Percentiles rank a stretch among this genome's conserved stretches.
Conservation (phyloP, 2,329 filamentous ascomycete genomes). For the Xylaria sp. region DNA sequence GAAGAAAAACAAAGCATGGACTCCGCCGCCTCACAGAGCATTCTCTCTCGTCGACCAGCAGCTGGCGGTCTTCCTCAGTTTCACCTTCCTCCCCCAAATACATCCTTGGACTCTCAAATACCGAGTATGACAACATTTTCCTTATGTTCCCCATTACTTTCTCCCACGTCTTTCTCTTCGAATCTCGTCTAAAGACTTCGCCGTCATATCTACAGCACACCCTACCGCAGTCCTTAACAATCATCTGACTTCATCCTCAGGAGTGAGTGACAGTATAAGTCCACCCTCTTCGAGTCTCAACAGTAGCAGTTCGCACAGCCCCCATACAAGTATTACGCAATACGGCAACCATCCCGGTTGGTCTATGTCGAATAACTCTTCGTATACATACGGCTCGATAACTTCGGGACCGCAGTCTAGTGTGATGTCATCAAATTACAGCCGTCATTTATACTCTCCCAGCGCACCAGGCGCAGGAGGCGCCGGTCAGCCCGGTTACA, state of each 20-base stretch:
- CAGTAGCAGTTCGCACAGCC: slow-evolving; percentile 67
- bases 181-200: slow-evolving; percentile 25
- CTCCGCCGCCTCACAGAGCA: slow-evolving; percentile 58
- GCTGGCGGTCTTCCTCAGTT: slow-evolving; percentile 70
- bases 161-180: slow-evolving; percentile 26
- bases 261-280: slow-evolving; percentile 69
- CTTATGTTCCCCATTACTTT: slow-evolving; percentile 30
- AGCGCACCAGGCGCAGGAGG: slow-evolving; percentile 44
- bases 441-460: slow-evolving; percentile 50
- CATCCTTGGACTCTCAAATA: slow-evolving; percentile 50
- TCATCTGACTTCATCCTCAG: slow-evolving; percentile 57
- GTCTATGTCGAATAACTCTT: slow-evolving; percentile 63
- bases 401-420: slow-evolving; percentile 62
- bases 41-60: slow-evolving; percentile 76
- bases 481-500: slow-evolving; percentile 49
- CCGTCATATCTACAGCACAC: slow-evolving; percentile 23
- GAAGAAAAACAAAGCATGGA: slow-evolving; percentile 44
- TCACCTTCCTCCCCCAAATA: slow-evolving; percentile 49
- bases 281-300: slow-evolving; percentile 71
- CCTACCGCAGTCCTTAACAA: slow-evolving; percentile 28
- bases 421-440: slow-evolving; percentile 60
- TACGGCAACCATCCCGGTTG: slow-evolving; percentile 71
- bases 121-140: slow-evolving; percentile 50
- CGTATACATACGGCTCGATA: slow-evolving; percentile 67
- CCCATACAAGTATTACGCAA: slow-evolving; percentile 63